A percentile compares a stretch with the other conserved stretches of the same genome.
phyloP scores from a whole-genome alignment of 129 eudicot species.

The Deinandra increscens region DNA sequence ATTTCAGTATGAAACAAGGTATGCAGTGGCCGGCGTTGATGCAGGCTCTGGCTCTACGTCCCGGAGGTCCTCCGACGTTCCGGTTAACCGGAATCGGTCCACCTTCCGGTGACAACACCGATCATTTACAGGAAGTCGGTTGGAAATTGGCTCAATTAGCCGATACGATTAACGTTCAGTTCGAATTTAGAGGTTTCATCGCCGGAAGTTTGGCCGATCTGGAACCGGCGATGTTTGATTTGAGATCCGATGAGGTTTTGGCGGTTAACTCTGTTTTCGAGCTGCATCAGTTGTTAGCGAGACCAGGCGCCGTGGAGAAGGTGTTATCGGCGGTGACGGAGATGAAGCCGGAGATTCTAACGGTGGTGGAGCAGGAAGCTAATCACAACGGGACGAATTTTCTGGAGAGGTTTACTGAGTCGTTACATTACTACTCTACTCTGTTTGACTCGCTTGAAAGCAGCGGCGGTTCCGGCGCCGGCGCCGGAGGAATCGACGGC shows the following conservation, averaged over 20 bases:
- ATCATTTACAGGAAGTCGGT: conserved; percentile 70
- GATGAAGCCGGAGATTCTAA: conserved; percentile 58
- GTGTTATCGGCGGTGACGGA: conserved; percentile 51
- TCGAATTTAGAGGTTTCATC: conserved; percentile 69
- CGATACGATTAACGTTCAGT: conserved; percentile 54
- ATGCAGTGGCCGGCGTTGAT: conserved; percentile 94
- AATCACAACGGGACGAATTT: conserved; percentile 66
- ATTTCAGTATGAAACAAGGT: conserved; percentile 86
- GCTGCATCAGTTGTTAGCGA: conserved; percentile 56
- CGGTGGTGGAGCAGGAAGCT: conserved; percentile 80
- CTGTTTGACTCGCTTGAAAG: conserved; percentile 79
- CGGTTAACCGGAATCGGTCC: conserved; percentile 84
- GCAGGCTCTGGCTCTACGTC: conserved; percentile 68
- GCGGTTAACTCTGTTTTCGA: conserved; percentile 84
- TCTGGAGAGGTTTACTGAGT: conserved; percentile 74
- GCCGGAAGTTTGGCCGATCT: conserved; percentile 68
- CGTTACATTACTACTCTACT: conserved; percentile 73
- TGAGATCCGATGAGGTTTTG: conserved; percentile 51
- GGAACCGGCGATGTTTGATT: conserved; percentile 54
- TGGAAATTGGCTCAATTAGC: conserved; percentile 81
- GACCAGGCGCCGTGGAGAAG: conserved; percentile 59
- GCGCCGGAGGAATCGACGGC: conserved; percentile 28
- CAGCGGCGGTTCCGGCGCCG: conserved; percentile 36
- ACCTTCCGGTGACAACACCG: conserved; percentile 51
- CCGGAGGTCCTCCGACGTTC: conserved; percentile 79